Base-by-base conservation (phyloP, 148 eudicot genomes). In the Pharnaceum exiguum region DNA sequence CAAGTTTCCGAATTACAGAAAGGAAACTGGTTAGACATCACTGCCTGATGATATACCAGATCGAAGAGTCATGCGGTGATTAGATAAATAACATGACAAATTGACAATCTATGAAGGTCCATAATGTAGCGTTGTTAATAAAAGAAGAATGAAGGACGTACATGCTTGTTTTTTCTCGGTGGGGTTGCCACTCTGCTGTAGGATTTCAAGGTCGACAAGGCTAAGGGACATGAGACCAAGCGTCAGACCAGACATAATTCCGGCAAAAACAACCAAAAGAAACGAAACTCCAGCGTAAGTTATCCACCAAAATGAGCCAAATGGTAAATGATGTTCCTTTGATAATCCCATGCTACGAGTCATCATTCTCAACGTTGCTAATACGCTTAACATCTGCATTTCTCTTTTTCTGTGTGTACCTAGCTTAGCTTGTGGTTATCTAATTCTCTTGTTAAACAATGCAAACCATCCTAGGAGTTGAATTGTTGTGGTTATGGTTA, bases 161-260 rank as follows among this genome's bases (percentile, higher is more conserved):
- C 96, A 90, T 37, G 98, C 98, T 87, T 85, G 98, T 16, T 63
- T 79, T 73, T 88, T 85, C 71, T 93, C 90, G 4, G 73, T 46
- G 4, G 67, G 7, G 25, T 80, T 77, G 54, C 96, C 96, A 67
- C 98, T 85, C 2, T 90, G 71, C 31, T 85, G 85, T 38, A 87
- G 86, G 53, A 91, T 87, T 46, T 91, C 97, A 43, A 91, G 96
- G 46, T 91, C 97, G 15, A 91, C 96, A 13, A 84, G 78, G 5
- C 96, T 86, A 16, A 91, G 80, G 2, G 97, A 91, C 97, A 87
- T 91, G 60, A 91, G 62, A 1, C 97, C 97, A 38, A 90, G 54
- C 2, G 97, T 90, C 8, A 90, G 65, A 2, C 97, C 97, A 0
- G 97, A 90, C 97, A 90, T 90, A 2, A 90, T 82, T 11, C 97